A percentile compares a stretch with the other conserved stretches of the same genome.
Conservation (phyloP, 148 eudicot genomes). For the Camellia granthamiana region DNA sequence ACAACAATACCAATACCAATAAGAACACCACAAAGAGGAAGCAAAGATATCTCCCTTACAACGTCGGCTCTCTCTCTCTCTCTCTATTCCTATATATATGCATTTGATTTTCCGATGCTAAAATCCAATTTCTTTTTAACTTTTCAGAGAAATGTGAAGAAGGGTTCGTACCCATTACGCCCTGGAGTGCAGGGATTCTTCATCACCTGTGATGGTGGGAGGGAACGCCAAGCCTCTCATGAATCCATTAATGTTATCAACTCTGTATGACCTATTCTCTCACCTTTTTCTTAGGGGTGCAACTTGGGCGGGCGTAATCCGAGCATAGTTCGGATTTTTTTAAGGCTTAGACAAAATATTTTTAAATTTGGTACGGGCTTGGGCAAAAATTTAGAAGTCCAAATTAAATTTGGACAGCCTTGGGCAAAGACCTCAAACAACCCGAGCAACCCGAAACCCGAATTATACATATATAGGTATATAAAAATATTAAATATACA, state of each 20-base stretch:
- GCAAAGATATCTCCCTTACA: constrained; percentile 60
- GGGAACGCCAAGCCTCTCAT: constrained; percentile 77
- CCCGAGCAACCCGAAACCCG: too few relatives aligned
- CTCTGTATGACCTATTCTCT: constrained; percentile 40
- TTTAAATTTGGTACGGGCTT: too few relatives aligned
- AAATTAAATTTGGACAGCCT: too few relatives aligned
- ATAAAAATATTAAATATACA: too few relatives aligned
- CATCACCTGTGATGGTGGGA: constrained; percentile 96
- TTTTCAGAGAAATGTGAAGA: constrained; percentile 66
- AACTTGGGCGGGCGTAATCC: too few relatives aligned
- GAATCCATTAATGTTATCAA: constrained; percentile 88
- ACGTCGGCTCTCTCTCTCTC: constrained; percentile 23
- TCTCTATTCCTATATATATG: background rate
- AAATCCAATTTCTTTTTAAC: background rate
- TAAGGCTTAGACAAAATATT: too few relatives aligned
- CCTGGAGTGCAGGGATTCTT: constrained; percentile 89
- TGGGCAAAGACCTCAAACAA: too few relatives aligned
- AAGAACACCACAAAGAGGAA: constrained; percentile 39
- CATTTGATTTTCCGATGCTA: background rate
- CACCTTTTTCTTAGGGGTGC: too few relatives aligned
- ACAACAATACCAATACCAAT: constrained; percentile 27
- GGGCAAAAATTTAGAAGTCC: too few relatives aligned
- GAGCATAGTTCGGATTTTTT: too few relatives aligned
- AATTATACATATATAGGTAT: too few relatives aligned
- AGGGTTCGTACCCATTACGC: constrained; percentile 65